Evolutionary conservation across 768 basidiomycete genomes (phyloP), one percentile per base, ranked within the genome.

Genomic region (Leccinum fibrillosum): DNA sequence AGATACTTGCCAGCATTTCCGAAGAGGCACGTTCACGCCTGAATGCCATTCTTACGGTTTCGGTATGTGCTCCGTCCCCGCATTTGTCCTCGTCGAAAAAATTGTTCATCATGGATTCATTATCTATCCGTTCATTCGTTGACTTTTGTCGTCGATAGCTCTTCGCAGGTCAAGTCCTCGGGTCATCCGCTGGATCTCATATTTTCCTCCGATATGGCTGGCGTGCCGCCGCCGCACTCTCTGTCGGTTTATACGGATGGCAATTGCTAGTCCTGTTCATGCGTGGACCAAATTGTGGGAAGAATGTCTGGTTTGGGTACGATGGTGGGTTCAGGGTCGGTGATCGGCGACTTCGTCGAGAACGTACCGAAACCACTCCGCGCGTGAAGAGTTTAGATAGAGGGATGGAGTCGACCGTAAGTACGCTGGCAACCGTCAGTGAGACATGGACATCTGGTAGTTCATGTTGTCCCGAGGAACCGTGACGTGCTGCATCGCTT

Each of bases 281-380:
- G 23, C 70, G 78, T 34, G 78, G 78, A 4, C 79, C 79, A 2
- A 60, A 70, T 21, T 74, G 70, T 32, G 64, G 64, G 49, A 69
- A 78, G 23, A 26, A 60, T 34, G 54, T 66, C 25, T 88, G 87
- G 87, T 76, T 87, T 64, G 86, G 87, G 12, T 86, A 81, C 61
- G 77, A 83, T 63, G 85, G 85, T n/a, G 85, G 86, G 12, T 58
- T 78, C 23, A 17, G 10, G n/a, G 23, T 35, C 1, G 21, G 32
- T 4, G 45, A 30, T 19, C 55, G 30, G 23, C 47, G 26, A 17
- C 12, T 12, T 34, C 42, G 37, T 21, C 48, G 39, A 32, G 42
- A 44, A 53, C 37, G 17, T 17, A 17, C 23, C 34, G 35, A 53
- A 17, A 11, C 34, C 7, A 13, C 44, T 19, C n/a, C 37, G 12